A percentile compares a stretch with the other conserved stretches of the same genome.
phyloP scores from a whole-genome alignment of 345 rosid genomes.

The Eucalyptus shirleyi region DNA sequence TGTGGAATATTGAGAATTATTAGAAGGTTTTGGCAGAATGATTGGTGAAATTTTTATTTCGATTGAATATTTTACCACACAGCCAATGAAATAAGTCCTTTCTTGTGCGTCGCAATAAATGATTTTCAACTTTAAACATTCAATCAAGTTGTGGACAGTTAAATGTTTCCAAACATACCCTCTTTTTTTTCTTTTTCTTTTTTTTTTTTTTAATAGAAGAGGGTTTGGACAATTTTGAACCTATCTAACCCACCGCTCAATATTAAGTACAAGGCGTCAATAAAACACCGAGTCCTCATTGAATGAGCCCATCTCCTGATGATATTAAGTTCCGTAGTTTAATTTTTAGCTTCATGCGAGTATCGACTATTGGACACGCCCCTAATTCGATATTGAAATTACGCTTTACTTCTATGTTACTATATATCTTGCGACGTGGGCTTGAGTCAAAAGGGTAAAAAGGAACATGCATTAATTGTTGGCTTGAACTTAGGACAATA shows the following conservation, averaged over 20 bases:
- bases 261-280: not conserved
- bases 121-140: not conserved
- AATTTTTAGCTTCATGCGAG: not conserved
- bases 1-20: not conserved
- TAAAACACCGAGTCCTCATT: not conserved
- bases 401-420: not conserved
- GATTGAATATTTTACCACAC: not conserved
- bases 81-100: not conserved
- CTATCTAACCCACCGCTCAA: not conserved
- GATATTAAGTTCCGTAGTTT: not conserved
- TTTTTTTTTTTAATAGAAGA: not conserved
- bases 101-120: not conserved
- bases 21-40: not conserved
- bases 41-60: not conserved
- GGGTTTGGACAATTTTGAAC: not conserved
- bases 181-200: no score
- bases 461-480: not conserved
- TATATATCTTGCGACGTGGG: not conserved
- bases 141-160: not conserved
- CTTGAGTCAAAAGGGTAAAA: not conserved
- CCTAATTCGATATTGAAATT: not conserved
- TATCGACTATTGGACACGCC: not conserved
- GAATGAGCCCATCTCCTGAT: not conserved
- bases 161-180: not conserved
- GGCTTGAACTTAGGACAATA: not conserved